phyloP scores from a whole-genome alignment of 2,329 filamentous ascomycete genomes.

The Fusarium odoratissimum region DNA sequence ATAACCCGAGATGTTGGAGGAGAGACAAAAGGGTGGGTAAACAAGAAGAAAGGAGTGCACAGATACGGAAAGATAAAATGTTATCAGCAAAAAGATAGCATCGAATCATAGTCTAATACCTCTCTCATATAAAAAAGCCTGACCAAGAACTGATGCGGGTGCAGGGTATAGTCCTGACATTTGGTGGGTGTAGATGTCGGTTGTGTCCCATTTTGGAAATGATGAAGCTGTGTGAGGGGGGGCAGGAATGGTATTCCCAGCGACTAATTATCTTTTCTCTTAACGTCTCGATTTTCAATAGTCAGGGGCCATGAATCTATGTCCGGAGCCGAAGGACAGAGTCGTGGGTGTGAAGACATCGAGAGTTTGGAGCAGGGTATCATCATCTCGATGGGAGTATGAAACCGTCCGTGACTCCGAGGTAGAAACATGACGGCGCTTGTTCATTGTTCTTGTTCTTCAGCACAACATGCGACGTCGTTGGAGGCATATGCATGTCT shows the following conservation, averaged over 20 bases:
- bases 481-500: constrained; percentile 49
- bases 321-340: constrained; percentile 16
- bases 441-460: constrained; percentile 15
- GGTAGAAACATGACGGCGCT: neutral
- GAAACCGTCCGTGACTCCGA: constrained; percentile 9
- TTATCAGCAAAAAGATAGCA: neutral
- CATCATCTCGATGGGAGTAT: neutral
- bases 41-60: constrained; percentile 24
- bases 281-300: constrained; percentile 3
- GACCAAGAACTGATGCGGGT: constrained; percentile 39
- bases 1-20: neutral
- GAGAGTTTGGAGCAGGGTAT: neutral
- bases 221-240: constrained; percentile 17
- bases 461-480: constrained; percentile 40
- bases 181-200: constrained; percentile 23
- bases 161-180: constrained; percentile 28
- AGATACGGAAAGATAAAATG: constrained; percentile 12
- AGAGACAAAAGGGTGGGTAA: constrained; percentile 18
- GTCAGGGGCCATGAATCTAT: constrained; percentile 20
- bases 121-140: constrained; percentile 36
- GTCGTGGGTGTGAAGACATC: constrained; percentile 8
- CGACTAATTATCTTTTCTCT: constrained; percentile 33
- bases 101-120: constrained; percentile 14
- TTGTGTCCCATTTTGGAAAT: constrained; percentile 20
- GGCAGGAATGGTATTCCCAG: constrained; percentile 19